Base-by-base conservation (phyloP, 306 rosid species). In the Pyrus bretschneideri region DNA sequence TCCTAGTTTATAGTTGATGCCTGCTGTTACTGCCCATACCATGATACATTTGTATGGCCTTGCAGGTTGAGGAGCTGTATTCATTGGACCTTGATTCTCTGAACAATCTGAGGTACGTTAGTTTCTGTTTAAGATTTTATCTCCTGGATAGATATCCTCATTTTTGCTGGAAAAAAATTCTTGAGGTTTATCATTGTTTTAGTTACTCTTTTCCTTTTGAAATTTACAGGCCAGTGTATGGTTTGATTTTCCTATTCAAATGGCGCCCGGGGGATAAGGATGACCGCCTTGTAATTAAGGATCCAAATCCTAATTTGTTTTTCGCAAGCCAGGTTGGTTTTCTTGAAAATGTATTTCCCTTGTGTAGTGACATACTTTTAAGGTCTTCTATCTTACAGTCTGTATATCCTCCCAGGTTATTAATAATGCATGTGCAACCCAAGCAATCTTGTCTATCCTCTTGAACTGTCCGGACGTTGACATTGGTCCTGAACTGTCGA, bases 241-340 rank as follows among this genome's bases (percentile, higher is more conserved):
- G 99, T 71, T 92, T 95, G 92, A 87, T 95, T 80, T 92, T 95
- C 83, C 93, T 95, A 80, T 95, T 95, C 93, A 95, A 95, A 88
- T 95, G 97, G 97, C 93, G 93, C 60, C 96, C 97, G 21, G 97
- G 99, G 76, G 99, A 96, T 76, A 96, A 87, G 86, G 99, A 96
- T 77, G 97, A 92, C 2, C 97, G 97, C 22, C 86, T 81, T 51
- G 93, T 96, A 59, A 86, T 92, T 65, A 89, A 96, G 84, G 99
- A 96, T 87, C 97, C 96, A 52, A 96, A 88, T 79, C 99, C 99
- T 55, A 96, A 92, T 80, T 86, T 96, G 85, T 96, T 90, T 83
- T 96, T 96, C 78, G 99, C 98, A 5, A 92, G 96, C 86, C 99
- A 96, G 99, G 98, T 90, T 30, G 46, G 85, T 85, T 82, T 61